A percentile compares a stretch with the other conserved stretches of the same genome.
Conservation (phyloP, 2,329 filamentous ascomycete species). For the Ophioceras dolichostomum region DNA sequence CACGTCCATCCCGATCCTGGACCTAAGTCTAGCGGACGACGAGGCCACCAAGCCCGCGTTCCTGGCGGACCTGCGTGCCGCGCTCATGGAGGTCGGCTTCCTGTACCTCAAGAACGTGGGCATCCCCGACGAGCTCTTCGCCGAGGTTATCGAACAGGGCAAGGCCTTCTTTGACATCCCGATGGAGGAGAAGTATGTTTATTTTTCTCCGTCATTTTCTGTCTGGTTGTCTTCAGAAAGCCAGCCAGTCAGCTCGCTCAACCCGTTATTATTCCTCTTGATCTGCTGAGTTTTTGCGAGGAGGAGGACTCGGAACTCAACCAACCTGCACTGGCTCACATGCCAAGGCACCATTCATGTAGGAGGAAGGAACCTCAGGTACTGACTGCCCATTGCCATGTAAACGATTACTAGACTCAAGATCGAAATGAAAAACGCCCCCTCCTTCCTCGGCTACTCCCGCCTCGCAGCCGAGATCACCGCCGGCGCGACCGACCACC, state of each 20-base stretch:
- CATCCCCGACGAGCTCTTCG: slow-evolving; percentile 52
- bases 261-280: no score
- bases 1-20: slow-evolving; percentile 63
- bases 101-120: slow-evolving; percentile 74
- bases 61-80: slow-evolving; percentile 57
- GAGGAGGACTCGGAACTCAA: no score
- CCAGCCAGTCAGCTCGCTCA: no score
- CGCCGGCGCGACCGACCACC: slow-evolving; percentile 62
- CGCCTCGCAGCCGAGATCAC: slow-evolving; percentile 58
- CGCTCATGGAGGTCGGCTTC: slow-evolving; percentile 78
- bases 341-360: no score
- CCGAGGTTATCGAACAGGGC: slow-evolving; percentile 54
- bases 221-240: no score
- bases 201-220: no score
- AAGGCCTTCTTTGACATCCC: slow-evolving; percentile 68
- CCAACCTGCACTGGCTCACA: no score
- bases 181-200: slow-evolving; percentile 55
- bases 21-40: slow-evolving; percentile 54
- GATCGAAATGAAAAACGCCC: slow-evolving; percentile 63
- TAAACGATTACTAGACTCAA: no score
- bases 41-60: slow-evolving; percentile 60
- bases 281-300: no score
- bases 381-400: no score
- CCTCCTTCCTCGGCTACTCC: slow-evolving; percentile 60
- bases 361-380: no score